phyloP scores from a whole-genome alignment of 345 rosid species.

The Populus tremula region DNA sequence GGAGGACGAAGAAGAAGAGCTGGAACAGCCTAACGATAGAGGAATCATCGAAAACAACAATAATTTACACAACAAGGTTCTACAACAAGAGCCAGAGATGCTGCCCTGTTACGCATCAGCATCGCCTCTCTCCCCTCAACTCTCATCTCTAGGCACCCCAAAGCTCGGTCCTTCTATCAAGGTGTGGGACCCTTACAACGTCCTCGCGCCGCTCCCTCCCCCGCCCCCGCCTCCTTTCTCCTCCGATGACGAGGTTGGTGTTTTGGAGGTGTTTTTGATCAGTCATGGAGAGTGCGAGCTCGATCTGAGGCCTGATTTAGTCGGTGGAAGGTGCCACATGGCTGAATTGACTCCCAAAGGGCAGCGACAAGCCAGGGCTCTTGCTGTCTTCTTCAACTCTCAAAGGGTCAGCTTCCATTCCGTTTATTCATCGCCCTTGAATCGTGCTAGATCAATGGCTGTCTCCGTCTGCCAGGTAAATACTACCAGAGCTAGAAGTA shows the following conservation, averaged over 20 bases:
- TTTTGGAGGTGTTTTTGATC: conserved; percentile 65
- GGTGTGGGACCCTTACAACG: conserved; percentile 97
- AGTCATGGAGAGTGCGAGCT: conserved; percentile 82
- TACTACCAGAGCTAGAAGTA: neutral
- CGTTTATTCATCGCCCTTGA: conserved; percentile 74
- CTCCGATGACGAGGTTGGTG: neutral
- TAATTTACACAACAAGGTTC: conserved; percentile 67
- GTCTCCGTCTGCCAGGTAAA: conserved; percentile 73
- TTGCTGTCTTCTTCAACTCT: conserved; percentile 77
- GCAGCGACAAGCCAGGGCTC: conserved; percentile 86
- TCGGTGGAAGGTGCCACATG: conserved; percentile 72
- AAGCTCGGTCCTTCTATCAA: conserved; percentile 84
- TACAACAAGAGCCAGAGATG: conserved; percentile 88
- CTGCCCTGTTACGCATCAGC: conserved; percentile 89
- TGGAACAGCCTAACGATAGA: conserved; percentile 30
- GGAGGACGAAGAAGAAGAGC: conserved; percentile 35
- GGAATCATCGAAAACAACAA: conserved; percentile 28
- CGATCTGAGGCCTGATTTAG: conserved; percentile 65
- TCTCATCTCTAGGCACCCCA: conserved; percentile 82
- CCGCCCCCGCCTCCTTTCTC: conserved; percentile 47
- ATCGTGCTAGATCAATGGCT: conserved; percentile 84
- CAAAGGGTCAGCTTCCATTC: conserved; percentile 70
- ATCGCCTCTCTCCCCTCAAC: conserved; percentile 89
- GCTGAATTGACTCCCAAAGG: conserved; percentile 71
- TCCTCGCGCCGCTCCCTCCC: conserved; percentile 69